Evolutionary conservation across 495 filamentous ascomycete species (phyloP).

Genomic region (Diplogelasinospora grovesii): DNA sequence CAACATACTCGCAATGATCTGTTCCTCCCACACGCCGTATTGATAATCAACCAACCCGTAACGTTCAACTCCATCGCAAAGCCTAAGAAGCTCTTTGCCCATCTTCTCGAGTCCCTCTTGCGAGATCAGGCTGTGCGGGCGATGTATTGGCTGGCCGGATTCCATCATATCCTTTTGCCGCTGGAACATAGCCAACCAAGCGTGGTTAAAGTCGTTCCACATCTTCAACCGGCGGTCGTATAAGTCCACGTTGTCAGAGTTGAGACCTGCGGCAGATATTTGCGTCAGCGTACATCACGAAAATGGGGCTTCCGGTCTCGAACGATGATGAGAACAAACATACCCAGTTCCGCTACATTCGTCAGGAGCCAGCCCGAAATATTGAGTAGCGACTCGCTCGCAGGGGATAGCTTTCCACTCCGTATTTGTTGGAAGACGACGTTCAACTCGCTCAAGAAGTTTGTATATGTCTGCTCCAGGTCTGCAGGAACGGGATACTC

Average conservation of each 20-base stretch:
- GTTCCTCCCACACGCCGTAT: conserved; percentile 93
- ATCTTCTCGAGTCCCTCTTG: conserved; percentile 67
- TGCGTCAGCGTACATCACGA: conserved; percentile 10
- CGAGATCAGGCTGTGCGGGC: conserved; percentile 58
- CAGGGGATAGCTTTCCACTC: conserved; percentile 64
- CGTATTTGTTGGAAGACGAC: conserved; percentile 70
- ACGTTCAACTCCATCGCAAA: conserved; percentile 81
- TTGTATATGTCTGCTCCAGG: conserved; percentile 60
- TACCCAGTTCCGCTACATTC: too few species aligned
- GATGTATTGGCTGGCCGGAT: conserved; percentile 50
- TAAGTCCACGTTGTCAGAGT: conserved; percentile 62
- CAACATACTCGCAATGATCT: conserved; percentile 74
- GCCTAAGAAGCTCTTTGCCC: conserved; percentile 69
- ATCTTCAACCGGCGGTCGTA: conserved; percentile 67
- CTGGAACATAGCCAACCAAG: conserved; percentile 84
- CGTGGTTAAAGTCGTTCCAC: conserved; percentile 93
- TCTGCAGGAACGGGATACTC: conserved; percentile 27
- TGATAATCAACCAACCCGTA: conserved; percentile 94
- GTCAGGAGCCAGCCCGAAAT: conserved; percentile 82
- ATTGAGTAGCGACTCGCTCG: conserved; percentile 63
- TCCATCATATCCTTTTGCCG: conserved; percentile 76
- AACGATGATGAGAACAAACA: too few species aligned
- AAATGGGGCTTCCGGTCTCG: too few species aligned
- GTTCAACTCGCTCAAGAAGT: conserved; percentile 67
- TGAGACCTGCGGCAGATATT: conserved; percentile 30